These are phyloP conservation scores for Fusarium falciforme DNA, from an alignment of 2,329 filamentous ascomycete species.

Conservation along the genomic window DNA sequence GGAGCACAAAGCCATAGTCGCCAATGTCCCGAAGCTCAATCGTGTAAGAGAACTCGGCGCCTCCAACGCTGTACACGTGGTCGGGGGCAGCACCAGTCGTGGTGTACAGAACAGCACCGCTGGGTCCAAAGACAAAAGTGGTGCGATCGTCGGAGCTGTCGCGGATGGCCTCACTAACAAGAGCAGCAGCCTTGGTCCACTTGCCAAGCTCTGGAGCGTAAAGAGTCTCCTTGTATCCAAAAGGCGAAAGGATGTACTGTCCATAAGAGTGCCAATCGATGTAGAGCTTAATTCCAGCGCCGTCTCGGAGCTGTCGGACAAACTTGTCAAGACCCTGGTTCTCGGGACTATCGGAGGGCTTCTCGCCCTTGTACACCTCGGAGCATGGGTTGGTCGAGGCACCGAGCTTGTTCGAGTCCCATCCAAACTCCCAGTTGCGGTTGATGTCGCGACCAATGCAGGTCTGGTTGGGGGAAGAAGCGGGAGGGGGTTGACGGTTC, in stretches of 20 bases:
- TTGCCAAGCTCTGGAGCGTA: conserved; percentile 53
- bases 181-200: conserved; percentile 52
- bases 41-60: conserved; percentile 53
- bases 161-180: conserved; percentile 46
- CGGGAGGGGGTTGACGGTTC: conserved; percentile 56
- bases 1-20: conserved; percentile 52
- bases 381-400: conserved; percentile 61
- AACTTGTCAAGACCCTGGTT: conserved; percentile 56
- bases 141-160: conserved; percentile 45
- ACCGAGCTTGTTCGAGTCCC: conserved; percentile 57
- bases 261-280: conserved; percentile 62
- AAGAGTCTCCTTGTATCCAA: conserved; percentile 57
- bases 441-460: conserved; percentile 66
- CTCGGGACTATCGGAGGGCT: conserved; percentile 58
- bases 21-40: conserved; percentile 51
- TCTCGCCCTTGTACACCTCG: conserved; percentile 57
- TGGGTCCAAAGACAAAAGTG: conserved; percentile 51
- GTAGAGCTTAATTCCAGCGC: conserved; percentile 56
- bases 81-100: conserved; percentile 48
- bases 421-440: conserved; percentile 64
- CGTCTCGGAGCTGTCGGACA: conserved; percentile 46
- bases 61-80: conserved; percentile 41
- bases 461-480: conserved; percentile 34
- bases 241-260: conserved; percentile 57
- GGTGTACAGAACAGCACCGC: conserved; percentile 52